A percentile compares a stretch with the other conserved stretches of the same genome.
Conservation (phyloP, 768 basidiomycete genomes). For the Pulveroboletus frians region DNA sequence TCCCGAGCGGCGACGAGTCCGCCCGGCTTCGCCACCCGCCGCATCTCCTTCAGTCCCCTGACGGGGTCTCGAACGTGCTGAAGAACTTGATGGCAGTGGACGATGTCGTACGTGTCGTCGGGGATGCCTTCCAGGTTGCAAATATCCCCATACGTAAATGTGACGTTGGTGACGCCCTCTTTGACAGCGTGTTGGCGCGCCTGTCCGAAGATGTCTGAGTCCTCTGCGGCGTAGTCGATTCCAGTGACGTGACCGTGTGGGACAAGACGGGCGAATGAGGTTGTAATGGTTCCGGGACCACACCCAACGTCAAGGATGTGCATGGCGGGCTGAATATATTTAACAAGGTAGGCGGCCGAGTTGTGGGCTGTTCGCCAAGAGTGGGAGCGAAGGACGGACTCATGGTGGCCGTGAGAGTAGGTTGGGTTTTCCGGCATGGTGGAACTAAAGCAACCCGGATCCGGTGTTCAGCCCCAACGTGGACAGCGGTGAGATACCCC, state of each 20-base stretch:
- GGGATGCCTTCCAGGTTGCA: constrained; percentile 35
- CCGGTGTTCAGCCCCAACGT: no score
- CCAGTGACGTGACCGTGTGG: constrained; percentile 41
- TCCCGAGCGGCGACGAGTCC: constrained; percentile 45
- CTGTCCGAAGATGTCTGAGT: constrained; percentile 29
- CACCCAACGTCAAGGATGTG: constrained; percentile 48
- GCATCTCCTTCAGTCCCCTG: constrained; percentile 41
- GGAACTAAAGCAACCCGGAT: not conserved
- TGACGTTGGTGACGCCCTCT: constrained; percentile 33
- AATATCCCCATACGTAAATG: constrained; percentile 38
- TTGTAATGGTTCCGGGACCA: constrained; percentile 49
- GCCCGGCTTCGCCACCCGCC: constrained; percentile 40
- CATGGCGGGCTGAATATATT: constrained; percentile 34
- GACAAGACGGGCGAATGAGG: constrained; percentile 37
- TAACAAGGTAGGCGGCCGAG: constrained; percentile 39
- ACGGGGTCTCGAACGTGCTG: constrained; percentile 43
- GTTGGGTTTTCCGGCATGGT: constrained; percentile 5
- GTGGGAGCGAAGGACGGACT: constrained; percentile 34
- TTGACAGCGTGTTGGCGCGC: constrained; percentile 30
- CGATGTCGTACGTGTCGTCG: constrained; percentile 40
- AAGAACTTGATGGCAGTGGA: constrained; percentile 46
- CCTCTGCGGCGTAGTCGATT: constrained; percentile 32
- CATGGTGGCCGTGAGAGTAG: constrained; percentile 28
- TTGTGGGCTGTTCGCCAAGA: constrained; percentile 36
- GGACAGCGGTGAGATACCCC: no score